Conservation (phyloP, 164 flowering plant genomes). For the Magnolia sinica region DNA sequence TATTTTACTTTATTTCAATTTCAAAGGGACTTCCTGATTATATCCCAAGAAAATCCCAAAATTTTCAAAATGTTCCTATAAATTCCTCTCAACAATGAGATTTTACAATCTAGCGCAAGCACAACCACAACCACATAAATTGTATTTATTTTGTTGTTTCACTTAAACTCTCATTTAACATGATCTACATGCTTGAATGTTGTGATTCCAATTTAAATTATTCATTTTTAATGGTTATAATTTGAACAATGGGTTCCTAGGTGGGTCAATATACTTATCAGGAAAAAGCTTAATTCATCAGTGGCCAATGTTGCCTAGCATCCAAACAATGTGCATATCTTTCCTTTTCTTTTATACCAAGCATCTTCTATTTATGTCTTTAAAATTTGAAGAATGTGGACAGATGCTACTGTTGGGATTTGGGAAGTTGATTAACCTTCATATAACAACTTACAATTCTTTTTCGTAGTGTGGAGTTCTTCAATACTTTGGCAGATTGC, state of each 20-base stretch:
- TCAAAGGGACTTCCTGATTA: too few species aligned
- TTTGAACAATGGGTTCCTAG: conserved; percentile 34
- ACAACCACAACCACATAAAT: too few species aligned
- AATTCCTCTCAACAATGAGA: too few species aligned
- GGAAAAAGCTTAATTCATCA: conserved; percentile 89
- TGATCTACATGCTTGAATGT: conserved; percentile 3
- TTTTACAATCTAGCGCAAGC: too few species aligned
- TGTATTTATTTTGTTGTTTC: background rate
- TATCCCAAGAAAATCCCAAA: too few species aligned
- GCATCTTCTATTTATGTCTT: background rate
- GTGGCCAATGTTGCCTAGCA: conserved; percentile 99
- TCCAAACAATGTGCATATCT: conserved; percentile 79
- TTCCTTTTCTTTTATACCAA: background rate
- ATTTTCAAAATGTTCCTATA: too few species aligned
- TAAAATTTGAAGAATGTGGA: background rate
- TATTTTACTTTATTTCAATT: too few species aligned
- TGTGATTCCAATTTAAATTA: background rate
- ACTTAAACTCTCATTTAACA: background rate
- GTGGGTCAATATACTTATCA: conserved; percentile 98
- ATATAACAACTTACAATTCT: too few species aligned
- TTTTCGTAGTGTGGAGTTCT: too few species aligned
- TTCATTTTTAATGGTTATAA: conserved; percentile 7
- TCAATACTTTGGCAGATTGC: too few species aligned
- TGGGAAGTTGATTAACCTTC: too few species aligned
- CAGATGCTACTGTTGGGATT: too few species aligned